Conservation (phyloP, 257 asterid species). For the Misopates orontium region DNA sequence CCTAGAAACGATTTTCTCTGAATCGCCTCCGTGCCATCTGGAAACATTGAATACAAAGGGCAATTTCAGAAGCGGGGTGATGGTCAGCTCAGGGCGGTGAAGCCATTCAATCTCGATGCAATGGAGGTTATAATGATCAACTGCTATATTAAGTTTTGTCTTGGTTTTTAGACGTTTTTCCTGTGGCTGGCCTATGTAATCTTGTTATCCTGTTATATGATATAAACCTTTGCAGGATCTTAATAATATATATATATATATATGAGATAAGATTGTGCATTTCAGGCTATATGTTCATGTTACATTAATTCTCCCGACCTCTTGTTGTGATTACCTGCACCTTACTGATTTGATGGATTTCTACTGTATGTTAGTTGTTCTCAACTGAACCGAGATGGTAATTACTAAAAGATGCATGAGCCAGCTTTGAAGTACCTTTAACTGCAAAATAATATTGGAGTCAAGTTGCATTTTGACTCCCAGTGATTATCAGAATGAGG, state of each 20-base stretch:
- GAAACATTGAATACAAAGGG: no score
- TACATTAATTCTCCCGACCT: neutral
- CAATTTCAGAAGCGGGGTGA: no score
- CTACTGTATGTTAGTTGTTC: neutral
- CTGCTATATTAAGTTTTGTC: conserved; percentile 19
- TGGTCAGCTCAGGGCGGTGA: no score
- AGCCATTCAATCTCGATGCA: no score
- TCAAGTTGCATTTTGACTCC: neutral
- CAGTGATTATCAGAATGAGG: neutral
- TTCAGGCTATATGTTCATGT: neutral
- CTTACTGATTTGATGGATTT: neutral
- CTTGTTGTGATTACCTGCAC: neutral
- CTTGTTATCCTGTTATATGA: neutral
- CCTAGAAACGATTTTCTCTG: no score
- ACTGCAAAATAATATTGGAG: conserved; percentile 12
- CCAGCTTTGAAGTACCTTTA: neutral
- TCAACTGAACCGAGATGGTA: conserved; percentile 3
- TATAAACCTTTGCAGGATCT: neutral
- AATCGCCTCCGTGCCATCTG: no score
- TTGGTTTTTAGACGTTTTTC: neutral
- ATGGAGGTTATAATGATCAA: conserved; percentile 63
- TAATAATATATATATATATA: neutral
- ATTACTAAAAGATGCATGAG: neutral
- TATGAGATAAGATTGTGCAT: neutral
- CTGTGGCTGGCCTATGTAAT: conserved; percentile 6